Evolutionary conservation across 768 basidiomycete species (phyloP), one percentile per base, ranked within the genome.

Genomic region (Suillus occidentalis): DNA sequence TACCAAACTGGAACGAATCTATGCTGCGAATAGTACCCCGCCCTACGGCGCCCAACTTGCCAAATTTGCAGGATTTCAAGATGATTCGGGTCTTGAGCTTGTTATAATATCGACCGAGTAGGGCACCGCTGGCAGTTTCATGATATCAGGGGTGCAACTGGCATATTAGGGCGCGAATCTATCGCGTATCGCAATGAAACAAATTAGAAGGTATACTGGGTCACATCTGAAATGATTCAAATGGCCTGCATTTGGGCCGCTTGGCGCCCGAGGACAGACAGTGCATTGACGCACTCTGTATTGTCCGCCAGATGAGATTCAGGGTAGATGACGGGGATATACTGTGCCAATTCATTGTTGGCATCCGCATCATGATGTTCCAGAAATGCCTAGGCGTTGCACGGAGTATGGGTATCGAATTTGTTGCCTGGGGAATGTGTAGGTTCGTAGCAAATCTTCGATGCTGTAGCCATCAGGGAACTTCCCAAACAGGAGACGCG

Each of bases 391-490:
- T 52, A 16, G 3, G 3, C 16, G 16, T 52, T 14, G 18, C 25
- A 53, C 9, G 18, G 16, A 7, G 14, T 52, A 52, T 4, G 14
- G 50, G 50, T 4, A 8, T 52, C 25, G 25, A 25, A 28, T 52
- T 50, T 52, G 14, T 28, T 50, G 49, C 49, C 4, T 13, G 28
- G 9, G 8, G 16, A 10, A 52, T 52, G 49, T 16, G 12, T 13
- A 49, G 45, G 45, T 6, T 45, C 43, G 5, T n/a, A n/a, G n/a
- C 45, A 45, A 12, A 45, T n/a, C n/a, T 47, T 22, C n/a, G 22
- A 49, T 47, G 5, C 10, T 14, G n/a, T 18, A 31, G 43, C 43
- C 10, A n/a, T 45, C 3, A 61, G 73, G 75, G 75, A 70, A 7
- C 37, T 2, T 50, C 31, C 64, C 60, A 52, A 63, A 65, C 9